Conservation (phyloP, 345 rosid species). For the Camelina laxa region DNA sequence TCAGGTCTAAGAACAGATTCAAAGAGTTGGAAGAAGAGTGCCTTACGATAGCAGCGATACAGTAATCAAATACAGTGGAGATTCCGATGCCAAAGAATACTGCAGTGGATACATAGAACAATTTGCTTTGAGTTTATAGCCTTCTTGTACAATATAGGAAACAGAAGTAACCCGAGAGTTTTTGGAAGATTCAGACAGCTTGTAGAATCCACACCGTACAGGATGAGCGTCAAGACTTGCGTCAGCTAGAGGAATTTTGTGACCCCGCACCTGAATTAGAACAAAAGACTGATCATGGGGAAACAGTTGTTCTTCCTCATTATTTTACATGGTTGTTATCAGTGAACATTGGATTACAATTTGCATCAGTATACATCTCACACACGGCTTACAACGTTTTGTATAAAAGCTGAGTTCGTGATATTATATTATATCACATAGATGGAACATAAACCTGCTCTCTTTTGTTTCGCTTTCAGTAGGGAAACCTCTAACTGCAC, state of each 20-base stretch:
- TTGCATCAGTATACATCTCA: conserved; percentile 32
- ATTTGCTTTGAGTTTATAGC: conserved; percentile 18
- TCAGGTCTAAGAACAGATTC: conserved; percentile 31
- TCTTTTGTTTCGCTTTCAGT: conserved; percentile 89
- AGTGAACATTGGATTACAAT: conserved; percentile 39
- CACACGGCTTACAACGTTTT: background rate
- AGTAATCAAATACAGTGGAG: background rate
- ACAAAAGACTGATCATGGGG: conserved; percentile 2
- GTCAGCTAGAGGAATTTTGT: conserved; percentile 17
- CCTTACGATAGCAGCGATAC: conserved; percentile 30
- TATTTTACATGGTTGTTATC: conserved; percentile 29
- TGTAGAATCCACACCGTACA: conserved; percentile 27
- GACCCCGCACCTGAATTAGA: conserved; percentile 13
- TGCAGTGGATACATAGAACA: conserved; percentile 11
- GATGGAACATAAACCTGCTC: conserved; percentile 50
- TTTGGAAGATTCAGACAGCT: conserved; percentile 29
- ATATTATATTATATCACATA: conserved; percentile 59
- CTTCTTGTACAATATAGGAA: conserved; percentile 34
- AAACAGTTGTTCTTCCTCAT: conserved; percentile 24
- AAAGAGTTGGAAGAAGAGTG: conserved; percentile 32
- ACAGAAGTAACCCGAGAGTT: conserved; percentile 14
- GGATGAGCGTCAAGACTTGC: conserved; percentile 18
- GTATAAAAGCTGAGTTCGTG: background rate
- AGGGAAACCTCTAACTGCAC: conserved; percentile 85
- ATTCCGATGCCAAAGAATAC: conserved; percentile 11